Conservation (phyloP, 78 protist species). For the Polysphondylium violaceum region DNA sequence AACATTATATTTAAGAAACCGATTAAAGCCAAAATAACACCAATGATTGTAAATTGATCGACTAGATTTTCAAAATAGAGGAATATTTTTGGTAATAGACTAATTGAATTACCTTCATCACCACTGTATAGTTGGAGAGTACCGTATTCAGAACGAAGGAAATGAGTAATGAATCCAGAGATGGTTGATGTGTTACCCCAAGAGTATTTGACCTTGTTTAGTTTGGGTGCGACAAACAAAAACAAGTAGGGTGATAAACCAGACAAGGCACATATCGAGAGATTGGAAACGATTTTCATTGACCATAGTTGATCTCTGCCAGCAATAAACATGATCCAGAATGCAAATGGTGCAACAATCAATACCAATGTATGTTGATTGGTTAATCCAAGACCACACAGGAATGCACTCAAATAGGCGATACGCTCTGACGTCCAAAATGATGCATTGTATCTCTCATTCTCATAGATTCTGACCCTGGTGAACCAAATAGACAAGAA, state of each 20-base stretch:
- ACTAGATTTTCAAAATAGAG: conserved; percentile 12
- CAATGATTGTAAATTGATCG: conserved; percentile 17
- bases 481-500: conserved; percentile 50
- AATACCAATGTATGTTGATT: conserved; percentile 91
- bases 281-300: neutral
- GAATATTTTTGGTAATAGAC: conserved; percentile 14
- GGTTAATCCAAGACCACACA: conserved; percentile 76
- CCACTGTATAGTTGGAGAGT: conserved; percentile 82
- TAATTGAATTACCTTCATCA: conserved; percentile 30
- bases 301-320: conserved; percentile 56
- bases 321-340: conserved; percentile 54
- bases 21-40: conserved; percentile 36
- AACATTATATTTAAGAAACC: conserved; percentile 31
- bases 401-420: conserved; percentile 79
- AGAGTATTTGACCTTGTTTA: conserved; percentile 37
- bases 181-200: conserved; percentile 69
- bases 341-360: conserved; percentile 67
- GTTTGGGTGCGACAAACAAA: conserved; percentile 45
- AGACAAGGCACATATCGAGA: neutral
- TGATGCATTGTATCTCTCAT: conserved; percentile 31
- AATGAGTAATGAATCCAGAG: conserved; percentile 86
- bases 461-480: conserved; percentile 35
- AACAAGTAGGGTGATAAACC: conserved; percentile 87
- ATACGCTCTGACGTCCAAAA: conserved; percentile 53
- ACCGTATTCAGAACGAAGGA: conserved; percentile 89